Base-by-base conservation (phyloP, 192 early-diverging fungal genomes). In the Coemansia sp. region DNA sequence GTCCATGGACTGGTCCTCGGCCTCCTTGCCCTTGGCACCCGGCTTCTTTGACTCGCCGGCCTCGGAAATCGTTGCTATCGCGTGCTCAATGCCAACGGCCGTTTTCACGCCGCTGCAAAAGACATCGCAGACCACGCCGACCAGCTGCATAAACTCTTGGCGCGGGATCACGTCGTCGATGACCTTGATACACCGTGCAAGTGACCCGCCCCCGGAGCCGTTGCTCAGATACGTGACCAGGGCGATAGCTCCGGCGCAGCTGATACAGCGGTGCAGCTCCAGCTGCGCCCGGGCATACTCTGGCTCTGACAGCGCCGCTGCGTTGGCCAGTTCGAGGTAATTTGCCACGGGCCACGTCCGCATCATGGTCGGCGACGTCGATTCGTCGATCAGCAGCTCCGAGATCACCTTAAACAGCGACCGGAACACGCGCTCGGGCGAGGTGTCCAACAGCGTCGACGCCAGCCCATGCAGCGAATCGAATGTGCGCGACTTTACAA, bases 401-500 rank as follows among this genome's bases (percentile, higher is more conserved):
- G 56, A 58, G 32, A 72, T 60, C 58, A 64, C 69, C 11, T 29
- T 34, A 36, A 78, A 64, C 11, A 78, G 49, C 10, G 53, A 63
- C 29, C 42, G 46, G 42, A 72, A 72, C 15, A 71, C 64, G 35
- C 48, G 46, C 28, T 71, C 69, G 32, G 69, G 67, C 31, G 75
- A 63, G 5, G 67, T 71, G 39, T 78, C 75, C 20, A 78, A 54
- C 23, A 78, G 60, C 25, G 61, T 55, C 48, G 69, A 67, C 30
- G 68, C 58, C 45, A 78, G 44, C 0, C 68, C 75, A 15, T 67
- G 60, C 60, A 78, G 58, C 32, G 69, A 67, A 50, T 72, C 57
- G 51, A 72, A 71, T 20, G 67, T 63, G 34, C 68, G 75, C 36
- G 75, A 71, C 58, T 71, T 78, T 23, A 64, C 65, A 64, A 78